Evolutionary conservation across 108 stramenopile species (phyloP).

Genomic region (Nitzschia palea): DNA sequence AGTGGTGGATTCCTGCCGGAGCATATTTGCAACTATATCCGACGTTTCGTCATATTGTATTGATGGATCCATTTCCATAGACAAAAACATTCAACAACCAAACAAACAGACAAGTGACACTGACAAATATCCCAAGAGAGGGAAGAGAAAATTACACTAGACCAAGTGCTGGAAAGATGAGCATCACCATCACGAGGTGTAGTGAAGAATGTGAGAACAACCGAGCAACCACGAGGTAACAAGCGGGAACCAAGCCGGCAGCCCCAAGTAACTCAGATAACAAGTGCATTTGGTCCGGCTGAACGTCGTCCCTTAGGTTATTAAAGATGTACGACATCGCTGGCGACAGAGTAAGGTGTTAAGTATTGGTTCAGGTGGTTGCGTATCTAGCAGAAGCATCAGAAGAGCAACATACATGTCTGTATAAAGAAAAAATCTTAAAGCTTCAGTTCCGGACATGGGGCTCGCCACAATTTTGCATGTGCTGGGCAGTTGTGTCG

Average conservation of each 20-base stretch:
- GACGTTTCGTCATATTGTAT: conserved; percentile 23
- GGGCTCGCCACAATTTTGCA: neutral
- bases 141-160: neutral
- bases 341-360: neutral
- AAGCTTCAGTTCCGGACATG: conserved; percentile 3
- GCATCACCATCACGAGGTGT: no score
- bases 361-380: no score
- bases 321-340: conserved; percentile 6
- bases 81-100: neutral
- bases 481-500: neutral
- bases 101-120: neutral
- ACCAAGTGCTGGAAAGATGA: no score
- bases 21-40: conserved; percentile 37
- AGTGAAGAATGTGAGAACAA: no score
- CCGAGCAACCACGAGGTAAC: no score
- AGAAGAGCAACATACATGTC: no score
- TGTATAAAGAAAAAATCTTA: neutral
- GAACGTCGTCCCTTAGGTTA: no score
- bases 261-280: no score
- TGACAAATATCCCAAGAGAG: neutral
- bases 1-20: conserved; percentile 35
- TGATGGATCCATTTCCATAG: conserved; percentile 4
- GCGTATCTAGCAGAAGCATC: no score
- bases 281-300: no score
- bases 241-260: no score